Conservation (phyloP, 331 rosid genomes). For the Arachis monticola region DNA sequence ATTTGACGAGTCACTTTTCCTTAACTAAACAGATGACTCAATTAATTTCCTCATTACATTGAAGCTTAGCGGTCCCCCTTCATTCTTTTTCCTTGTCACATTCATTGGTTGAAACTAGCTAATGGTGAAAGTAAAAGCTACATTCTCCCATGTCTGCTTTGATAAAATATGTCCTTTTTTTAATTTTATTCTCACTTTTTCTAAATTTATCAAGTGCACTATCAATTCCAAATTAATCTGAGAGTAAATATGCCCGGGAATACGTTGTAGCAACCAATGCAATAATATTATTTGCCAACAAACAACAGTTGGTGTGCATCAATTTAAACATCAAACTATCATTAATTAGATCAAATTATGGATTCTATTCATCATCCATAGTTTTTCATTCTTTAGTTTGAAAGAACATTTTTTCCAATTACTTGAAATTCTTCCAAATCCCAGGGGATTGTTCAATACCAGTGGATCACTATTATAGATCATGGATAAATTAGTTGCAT, state of each 20-base stretch:
- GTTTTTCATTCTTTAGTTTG: too few relatives aligned
- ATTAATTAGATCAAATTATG: too few relatives aligned
- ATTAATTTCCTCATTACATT: background rate
- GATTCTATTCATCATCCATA: too few relatives aligned
- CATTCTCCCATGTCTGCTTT: constrained; percentile 20
- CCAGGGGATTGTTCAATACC: constrained; percentile 22
- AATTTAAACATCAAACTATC: too few relatives aligned
- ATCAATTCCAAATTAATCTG: constrained; percentile 4
- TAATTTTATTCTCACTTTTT: background rate
- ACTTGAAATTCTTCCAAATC: background rate
- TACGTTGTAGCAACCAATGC: background rate
- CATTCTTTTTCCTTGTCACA: constrained; percentile 24
- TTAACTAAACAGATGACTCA: constrained; percentile 9
- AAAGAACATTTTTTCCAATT: background rate
- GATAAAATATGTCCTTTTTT: constrained; percentile 1
- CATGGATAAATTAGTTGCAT: constrained; percentile 20
- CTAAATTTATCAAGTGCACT: background rate
- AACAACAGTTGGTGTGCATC: too few relatives aligned
- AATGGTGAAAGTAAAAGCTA: constrained; percentile 25
- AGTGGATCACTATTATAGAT: constrained; percentile 10
- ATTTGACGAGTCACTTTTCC: constrained; percentile 29
- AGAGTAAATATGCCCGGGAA: constrained; percentile 20
- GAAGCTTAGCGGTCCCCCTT: constrained; percentile 29
- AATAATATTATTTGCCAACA: background rate
- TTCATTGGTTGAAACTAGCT: constrained; percentile 21